phyloP scores from a whole-genome alignment of 306 rosid genomes.

The Vachellia pachyceras region DNA sequence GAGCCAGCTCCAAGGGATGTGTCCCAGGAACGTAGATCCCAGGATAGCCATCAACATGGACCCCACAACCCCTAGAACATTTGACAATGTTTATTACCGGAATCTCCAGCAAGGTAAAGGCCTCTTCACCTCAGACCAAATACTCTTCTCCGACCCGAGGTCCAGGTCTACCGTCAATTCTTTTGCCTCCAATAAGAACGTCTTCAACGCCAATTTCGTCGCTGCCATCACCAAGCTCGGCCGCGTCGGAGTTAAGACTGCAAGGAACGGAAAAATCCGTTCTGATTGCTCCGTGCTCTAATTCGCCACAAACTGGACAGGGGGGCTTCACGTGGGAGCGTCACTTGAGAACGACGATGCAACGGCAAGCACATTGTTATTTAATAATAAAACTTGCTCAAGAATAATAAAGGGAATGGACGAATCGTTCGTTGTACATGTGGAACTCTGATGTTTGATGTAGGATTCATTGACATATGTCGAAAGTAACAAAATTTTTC shows the following conservation, averaged over 20 bases:
- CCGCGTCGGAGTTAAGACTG: conserved; percentile 70
- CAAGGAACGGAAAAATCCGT: conserved; percentile 68
- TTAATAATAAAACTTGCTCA: conserved; percentile 3
- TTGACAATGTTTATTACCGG: conserved; percentile 65
- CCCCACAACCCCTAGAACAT: conserved; percentile 63
- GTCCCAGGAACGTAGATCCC: conserved; percentile 70
- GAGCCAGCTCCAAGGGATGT: conserved; percentile 49
- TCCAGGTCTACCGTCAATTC: conserved; percentile 56
- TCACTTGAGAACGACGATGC: not conserved
- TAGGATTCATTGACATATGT: conserved; percentile 1
- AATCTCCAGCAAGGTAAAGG: conserved; percentile 71
- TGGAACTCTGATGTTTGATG: conserved; percentile 18
- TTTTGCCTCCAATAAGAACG: conserved; percentile 51
- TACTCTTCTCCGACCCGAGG: conserved; percentile 59
- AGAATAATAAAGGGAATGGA: not conserved
- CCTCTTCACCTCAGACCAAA: conserved; percentile 72
- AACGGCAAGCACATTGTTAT: not conserved
- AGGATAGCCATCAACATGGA: conserved; percentile 80
- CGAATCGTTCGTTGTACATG: conserved; percentile 33
- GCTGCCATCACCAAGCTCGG: conserved; percentile 80
- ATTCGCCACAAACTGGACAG: conserved; percentile 10
- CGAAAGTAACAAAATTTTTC: conserved; percentile 7
- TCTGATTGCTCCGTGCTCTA: conserved; percentile 56
- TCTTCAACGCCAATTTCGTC: conserved; percentile 57
- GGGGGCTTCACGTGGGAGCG: conserved; percentile 2